These are phyloP conservation scores for Globisporangium spiculum DNA, from an alignment of 352 stramenopile genomes.

Conservation along the genomic window DNA sequence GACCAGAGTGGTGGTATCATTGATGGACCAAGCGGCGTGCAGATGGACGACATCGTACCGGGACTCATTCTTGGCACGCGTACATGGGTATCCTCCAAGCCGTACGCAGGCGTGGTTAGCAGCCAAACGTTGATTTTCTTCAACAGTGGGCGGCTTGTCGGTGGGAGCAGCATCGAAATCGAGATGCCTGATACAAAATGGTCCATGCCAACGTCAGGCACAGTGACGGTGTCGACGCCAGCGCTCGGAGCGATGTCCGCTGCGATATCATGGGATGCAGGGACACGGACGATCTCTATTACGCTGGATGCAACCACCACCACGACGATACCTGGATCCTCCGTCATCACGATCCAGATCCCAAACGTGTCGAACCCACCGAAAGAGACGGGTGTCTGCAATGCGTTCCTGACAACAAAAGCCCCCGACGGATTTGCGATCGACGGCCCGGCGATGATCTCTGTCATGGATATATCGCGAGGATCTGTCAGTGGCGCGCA, in stretches of 20 bases:
- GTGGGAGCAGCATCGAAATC: slow-evolving; percentile 42
- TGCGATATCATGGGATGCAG: slow-evolving; percentile 29
- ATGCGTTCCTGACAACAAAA: slow-evolving; percentile 35
- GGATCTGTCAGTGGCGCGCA: slow-evolving; percentile 34
- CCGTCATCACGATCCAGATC: slow-evolving; percentile 30
- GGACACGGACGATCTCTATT: slow-evolving; percentile 31
- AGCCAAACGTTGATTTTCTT: slow-evolving; percentile 48
- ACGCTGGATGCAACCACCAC: slow-evolving; percentile 19
- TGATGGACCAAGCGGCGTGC: slow-evolving; percentile 44
- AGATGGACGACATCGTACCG: slow-evolving; percentile 39
- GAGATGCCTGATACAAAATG: slow-evolving; percentile 42
- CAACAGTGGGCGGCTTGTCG: slow-evolving; percentile 33
- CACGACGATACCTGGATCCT: slow-evolving; percentile 26
- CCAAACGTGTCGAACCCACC: slow-evolving; percentile 45
- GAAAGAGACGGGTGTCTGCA: slow-evolving; percentile 46
- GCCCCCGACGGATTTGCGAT: slow-evolving; percentile 35
- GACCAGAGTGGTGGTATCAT: slow-evolving; percentile 39
- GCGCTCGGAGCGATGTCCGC: slow-evolving; percentile 27
- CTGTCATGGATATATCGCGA: slow-evolving; percentile 35
- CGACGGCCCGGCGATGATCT: slow-evolving; percentile 47
- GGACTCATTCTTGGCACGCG: slow-evolving; percentile 46
- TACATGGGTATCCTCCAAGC: slow-evolving; percentile 35
- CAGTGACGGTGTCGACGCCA: slow-evolving; percentile 34
- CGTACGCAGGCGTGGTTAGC: slow-evolving; percentile 48
- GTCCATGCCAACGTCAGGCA: slow-evolving; percentile 24